Evolutionary conservation across 805 yeast genomes (phyloP).

Genomic region (Wickerhamomyces alni): DNA sequence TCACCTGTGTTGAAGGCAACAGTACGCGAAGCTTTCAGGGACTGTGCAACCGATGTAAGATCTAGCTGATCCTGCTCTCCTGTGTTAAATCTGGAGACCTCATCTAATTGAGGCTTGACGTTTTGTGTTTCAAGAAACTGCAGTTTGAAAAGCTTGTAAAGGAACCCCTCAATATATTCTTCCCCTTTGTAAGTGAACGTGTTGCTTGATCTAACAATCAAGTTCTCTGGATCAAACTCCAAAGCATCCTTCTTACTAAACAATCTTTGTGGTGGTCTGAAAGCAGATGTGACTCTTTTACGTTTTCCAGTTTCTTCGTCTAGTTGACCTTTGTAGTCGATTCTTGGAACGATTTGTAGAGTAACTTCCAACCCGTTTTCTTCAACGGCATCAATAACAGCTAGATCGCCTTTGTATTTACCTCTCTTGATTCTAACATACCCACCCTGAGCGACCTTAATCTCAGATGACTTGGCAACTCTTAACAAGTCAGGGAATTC

Average conservation of each 20-base stretch:
- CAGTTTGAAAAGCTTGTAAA: constrained; percentile 80
- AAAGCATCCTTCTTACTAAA: constrained; percentile 88
- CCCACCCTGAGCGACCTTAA: constrained; percentile 84
- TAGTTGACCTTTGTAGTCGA: constrained; percentile 77
- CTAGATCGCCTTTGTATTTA: constrained; percentile 87
- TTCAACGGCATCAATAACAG: constrained; percentile 85
- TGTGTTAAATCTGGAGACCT: constrained; percentile 72
- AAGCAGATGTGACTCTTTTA: constrained; percentile 50
- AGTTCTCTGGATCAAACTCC: constrained; percentile 69
- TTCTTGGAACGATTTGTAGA: constrained; percentile 85
- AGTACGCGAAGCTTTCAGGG: constrained; percentile 59
- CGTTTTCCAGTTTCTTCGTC: constrained; percentile 47
- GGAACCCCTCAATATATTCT: constrained; percentile 83
- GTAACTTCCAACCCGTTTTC: constrained; percentile 96
- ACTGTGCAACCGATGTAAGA: constrained; percentile 77
- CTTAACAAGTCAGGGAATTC: constrained; percentile 91
- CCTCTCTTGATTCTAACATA: constrained; percentile 91
- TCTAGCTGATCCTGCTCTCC: constrained; percentile 80
- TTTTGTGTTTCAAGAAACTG: constrained; percentile 74
- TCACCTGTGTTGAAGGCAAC: constrained; percentile 87
- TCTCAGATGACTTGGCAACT: constrained; percentile 83
- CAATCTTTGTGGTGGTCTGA: constrained; percentile 79
- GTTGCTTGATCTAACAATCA: constrained; percentile 59
- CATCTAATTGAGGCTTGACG: constrained; percentile 85
- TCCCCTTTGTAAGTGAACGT: constrained; percentile 77